Evolutionary conservation across 495 filamentous ascomycete species (phyloP).

Genomic region (Parachaetomium inaequale): DNA sequence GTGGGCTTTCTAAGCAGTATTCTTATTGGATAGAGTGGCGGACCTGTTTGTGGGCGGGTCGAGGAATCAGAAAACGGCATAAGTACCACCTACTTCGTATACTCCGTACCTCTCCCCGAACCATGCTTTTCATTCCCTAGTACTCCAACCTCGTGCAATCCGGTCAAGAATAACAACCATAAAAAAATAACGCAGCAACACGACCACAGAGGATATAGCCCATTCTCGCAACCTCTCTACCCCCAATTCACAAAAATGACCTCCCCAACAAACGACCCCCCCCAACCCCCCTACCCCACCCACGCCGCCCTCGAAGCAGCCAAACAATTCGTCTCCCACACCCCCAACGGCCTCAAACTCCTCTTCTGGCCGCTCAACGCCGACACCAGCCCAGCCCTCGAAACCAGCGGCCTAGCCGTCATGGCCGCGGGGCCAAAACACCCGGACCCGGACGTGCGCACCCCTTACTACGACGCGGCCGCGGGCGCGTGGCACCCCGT

Average conservation of each 20-base stretch:
- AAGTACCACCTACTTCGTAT: too few species aligned
- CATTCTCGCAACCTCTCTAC: too few species aligned
- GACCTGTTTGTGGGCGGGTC: background rate
- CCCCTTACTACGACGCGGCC: slow-evolving; percentile 4
- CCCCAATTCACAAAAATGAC: background rate
- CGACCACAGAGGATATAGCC: too few species aligned
- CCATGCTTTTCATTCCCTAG: background rate
- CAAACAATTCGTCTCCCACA: slow-evolving; percentile 2
- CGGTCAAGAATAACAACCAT: too few species aligned
- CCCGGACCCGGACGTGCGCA: background rate
- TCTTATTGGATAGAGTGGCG: background rate
- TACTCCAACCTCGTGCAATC: too few species aligned
- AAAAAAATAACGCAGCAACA: too few species aligned
- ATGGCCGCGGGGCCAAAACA: slow-evolving; percentile 5
- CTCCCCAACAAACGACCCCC: background rate
- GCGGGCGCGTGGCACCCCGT: slow-evolving; percentile 8
- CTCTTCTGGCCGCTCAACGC: slow-evolving; percentile 11
- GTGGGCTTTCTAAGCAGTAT: background rate
- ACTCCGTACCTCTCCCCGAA: background rate
- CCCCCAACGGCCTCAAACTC: background rate
- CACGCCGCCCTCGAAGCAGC: slow-evolving; percentile 1
- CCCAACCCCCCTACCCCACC: slow-evolving; percentile 4
- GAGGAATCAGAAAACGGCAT: background rate
- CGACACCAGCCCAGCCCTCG: background rate
- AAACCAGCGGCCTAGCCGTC: slow-evolving; percentile 6